Evolutionary conservation across 441 rosid species (phyloP).

Genomic region (Erysimum cheiri): DNA sequence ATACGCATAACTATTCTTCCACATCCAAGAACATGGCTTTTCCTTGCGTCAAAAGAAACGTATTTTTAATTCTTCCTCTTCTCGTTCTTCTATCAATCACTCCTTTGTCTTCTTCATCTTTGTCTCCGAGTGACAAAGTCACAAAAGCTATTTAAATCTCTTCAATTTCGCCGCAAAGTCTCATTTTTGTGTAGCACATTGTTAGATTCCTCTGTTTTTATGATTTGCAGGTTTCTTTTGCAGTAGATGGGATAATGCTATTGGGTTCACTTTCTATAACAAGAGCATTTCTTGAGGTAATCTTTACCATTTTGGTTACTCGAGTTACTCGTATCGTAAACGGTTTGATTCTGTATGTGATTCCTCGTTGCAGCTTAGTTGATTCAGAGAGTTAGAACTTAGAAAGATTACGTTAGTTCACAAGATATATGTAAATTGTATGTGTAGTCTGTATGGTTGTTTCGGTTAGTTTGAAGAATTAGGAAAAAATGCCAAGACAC

Average conservation of each 20-base stretch:
- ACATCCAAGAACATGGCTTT: too few species aligned
- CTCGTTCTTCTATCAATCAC: too few species aligned
- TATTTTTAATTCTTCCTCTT: too few species aligned
- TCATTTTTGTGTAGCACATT: not conserved
- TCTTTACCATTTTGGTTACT: conserved; percentile 9
- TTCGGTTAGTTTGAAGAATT: not conserved
- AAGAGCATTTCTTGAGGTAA: conserved; percentile 80
- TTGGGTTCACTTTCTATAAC: conserved; percentile 70
- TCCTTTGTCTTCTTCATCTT: too few species aligned
- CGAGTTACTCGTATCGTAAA: not conserved
- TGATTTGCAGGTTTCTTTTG: conserved; percentile 66
- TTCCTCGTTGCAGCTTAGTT: not conserved
- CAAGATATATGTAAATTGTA: not conserved
- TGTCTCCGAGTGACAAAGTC: too few species aligned
- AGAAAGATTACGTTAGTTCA: not conserved
- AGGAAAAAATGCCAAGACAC: too few species aligned
- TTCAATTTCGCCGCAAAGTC: not conserved
- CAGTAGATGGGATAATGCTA: conserved; percentile 77
- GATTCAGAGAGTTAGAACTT: conserved; percentile 1
- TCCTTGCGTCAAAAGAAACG: too few species aligned
- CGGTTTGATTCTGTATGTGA: conserved; percentile 5
- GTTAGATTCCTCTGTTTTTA: not conserved
- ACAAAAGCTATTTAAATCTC: not conserved
- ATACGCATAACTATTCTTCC: too few species aligned
- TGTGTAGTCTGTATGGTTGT: not conserved